A percentile compares a stretch with the other conserved stretches of the same genome.
Conservation (phyloP, 805 yeast species). For the Kregervanrija delftensis region DNA sequence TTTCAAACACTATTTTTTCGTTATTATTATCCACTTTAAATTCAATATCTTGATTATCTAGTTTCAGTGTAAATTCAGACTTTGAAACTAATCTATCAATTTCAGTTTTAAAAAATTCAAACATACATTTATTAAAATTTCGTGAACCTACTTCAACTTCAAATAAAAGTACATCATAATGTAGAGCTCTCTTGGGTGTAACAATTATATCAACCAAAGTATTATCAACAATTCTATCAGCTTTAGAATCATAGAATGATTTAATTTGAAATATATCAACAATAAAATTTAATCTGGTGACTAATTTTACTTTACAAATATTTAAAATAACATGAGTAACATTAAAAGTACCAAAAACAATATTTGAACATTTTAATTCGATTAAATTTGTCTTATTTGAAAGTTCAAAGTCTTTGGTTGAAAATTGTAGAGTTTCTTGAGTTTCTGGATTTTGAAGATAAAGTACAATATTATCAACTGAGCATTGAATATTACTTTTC, state of each 20-base stretch:
- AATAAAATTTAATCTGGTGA: conserved; percentile 8
- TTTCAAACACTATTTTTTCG: conserved; percentile 12
- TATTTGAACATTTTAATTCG: conserved; percentile 12
- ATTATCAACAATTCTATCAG: conserved; percentile 10
- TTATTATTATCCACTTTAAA: conserved; percentile 11
- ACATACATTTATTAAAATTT: conserved; percentile 8
- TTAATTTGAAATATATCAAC: conserved; percentile 15
- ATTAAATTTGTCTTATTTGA: conserved; percentile 8
- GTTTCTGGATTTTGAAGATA: conserved; percentile 7
- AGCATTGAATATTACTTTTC: conserved; percentile 19
- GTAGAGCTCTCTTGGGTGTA: conserved; percentile 19
- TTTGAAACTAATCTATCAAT: conserved; percentile 21
- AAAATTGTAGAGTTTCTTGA: conserved; percentile 14
- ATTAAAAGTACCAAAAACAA: conserved; percentile 17
- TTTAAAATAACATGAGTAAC: conserved; percentile 13
- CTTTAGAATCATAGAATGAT: conserved; percentile 6
- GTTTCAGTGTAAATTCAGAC: conserved; percentile 9
- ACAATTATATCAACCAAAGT: conserved; percentile 15
- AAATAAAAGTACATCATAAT: conserved; percentile 22
- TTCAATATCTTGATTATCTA: conserved; percentile 7
- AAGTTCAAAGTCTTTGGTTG: conserved; percentile 3
- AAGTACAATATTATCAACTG: conserved; percentile 13
- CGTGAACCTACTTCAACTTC: conserved; percentile 16
- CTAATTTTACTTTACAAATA: conserved; percentile 18
- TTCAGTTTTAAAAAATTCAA: conserved; percentile 23